Evolutionary conservation across 2,329 filamentous ascomycete species (phyloP), one percentile per base, ranked within the genome.

Genomic region (Monosporascus sp.): DNA sequence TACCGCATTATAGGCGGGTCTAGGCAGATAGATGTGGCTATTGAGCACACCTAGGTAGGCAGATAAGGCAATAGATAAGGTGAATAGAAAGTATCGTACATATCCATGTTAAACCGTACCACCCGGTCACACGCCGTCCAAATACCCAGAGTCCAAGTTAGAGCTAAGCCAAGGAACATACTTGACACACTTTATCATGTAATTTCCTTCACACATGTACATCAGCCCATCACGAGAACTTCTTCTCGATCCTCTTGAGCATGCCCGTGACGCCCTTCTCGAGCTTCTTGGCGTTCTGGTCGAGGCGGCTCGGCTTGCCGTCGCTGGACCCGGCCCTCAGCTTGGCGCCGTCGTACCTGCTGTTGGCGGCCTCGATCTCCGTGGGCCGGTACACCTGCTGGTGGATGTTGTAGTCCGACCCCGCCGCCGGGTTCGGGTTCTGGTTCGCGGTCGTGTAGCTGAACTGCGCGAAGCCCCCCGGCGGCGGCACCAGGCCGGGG

Each of bases 181-280:
- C 31, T 49, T 6, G 22, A 20, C n/a, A 22, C 31, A 20, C 35
- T 45, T 40, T 43, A 5, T 45, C 31, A 46, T 41, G 37, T 40
- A 26, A 38, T 20, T 28, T 28, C 24, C 22, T 24, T 22, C 14
- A 20, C 4, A 43, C 35, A 22, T 8, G 17, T 11, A 18, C 22
- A 28, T 28, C 37, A 35, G 2, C 37, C n/a, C n/a, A 49, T 68
- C 62, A 84, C 0, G 77, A 78, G 71, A 87, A 85, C 66, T 84
- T 88, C 82, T 89, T 90, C 74, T 91, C 88, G 69, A 91, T 79
- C 72, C 86, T 89, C 78, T 87, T 90, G 59, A 91, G 70, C 75
- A 91, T 86, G 7, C 85, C 83, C 28, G 82, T 80, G 5, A 91
- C 80, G 1, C 86, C 85, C 68, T 84, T 84, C 72, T 91, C 88